These are phyloP conservation scores for Ceratobasidium sp. DNA, from an alignment of 1,284 basidiomycete species.

Conservation along the genomic window DNA sequence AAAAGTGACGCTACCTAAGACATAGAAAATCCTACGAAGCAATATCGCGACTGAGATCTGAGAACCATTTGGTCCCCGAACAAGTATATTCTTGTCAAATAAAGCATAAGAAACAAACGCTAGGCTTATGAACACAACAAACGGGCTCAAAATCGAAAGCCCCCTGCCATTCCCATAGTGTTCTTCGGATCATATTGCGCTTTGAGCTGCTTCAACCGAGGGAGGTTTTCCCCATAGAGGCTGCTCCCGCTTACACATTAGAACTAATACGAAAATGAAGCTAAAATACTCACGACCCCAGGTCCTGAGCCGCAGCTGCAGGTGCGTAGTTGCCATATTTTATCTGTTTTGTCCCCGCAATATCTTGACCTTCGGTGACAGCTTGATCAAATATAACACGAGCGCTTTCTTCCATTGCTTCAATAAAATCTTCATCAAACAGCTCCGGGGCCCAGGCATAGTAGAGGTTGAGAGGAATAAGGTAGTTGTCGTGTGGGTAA, in stretches of 20 bases:
- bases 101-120: too few species aligned
- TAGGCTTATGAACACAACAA: too few species aligned
- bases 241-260: slow-evolving; percentile 38
- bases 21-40: too few species aligned
- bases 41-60: too few species aligned
- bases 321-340: slow-evolving; percentile 62
- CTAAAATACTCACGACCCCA: slow-evolving; percentile 1
- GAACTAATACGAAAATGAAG: slow-evolving; percentile 56
- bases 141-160: slow-evolving; percentile 48
- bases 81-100: too few species aligned
- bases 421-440: slow-evolving; percentile 54
- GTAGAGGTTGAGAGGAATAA: slow-evolving; percentile 60
- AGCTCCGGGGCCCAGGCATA: slow-evolving; percentile 53
- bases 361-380: slow-evolving; percentile 55
- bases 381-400: slow-evolving; percentile 53
- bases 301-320: not conserved
- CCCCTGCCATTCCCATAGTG: slow-evolving; percentile 66
- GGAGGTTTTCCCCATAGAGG: slow-evolving; percentile 60
- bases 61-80: too few species aligned
- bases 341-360: slow-evolving; percentile 50
- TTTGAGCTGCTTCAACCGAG: slow-evolving; percentile 54
- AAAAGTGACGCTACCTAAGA: too few species aligned
- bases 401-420: slow-evolving; percentile 54
- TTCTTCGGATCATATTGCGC: slow-evolving; percentile 57
- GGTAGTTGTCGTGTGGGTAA: slow-evolving; percentile 51